Evolutionary conservation across 139 green algal genomes (phyloP).

Genomic region (Picochlorum sp.): DNA sequence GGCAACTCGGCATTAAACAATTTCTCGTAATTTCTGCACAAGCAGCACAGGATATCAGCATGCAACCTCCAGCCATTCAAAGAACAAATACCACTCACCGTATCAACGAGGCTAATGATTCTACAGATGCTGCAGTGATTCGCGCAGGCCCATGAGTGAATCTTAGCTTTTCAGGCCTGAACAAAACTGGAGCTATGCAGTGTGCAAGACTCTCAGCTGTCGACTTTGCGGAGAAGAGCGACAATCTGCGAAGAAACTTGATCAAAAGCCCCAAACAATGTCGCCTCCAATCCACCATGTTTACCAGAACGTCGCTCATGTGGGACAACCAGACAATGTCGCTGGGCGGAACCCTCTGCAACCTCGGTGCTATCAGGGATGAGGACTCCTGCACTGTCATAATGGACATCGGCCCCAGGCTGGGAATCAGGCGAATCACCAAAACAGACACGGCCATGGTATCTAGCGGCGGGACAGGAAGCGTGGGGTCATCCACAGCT

Average conservation of each 20-base stretch:
- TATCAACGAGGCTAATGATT: conserved; percentile 2
- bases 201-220: conserved; percentile 6
- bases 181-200: conserved; percentile 17
- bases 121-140: conserved; percentile 5
- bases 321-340: background rate
- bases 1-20: conserved; percentile 3
- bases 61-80: too few species aligned
- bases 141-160: background rate
- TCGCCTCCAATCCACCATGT: background rate
- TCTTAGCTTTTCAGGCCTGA: conserved; percentile 15
- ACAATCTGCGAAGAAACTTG: conserved; percentile 17
- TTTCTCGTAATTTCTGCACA: conserved; percentile 5
- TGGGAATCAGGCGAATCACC: conserved; percentile 1
- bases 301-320: background rate
- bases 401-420: background rate
- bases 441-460: conserved; percentile 2
- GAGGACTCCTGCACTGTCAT: conserved; percentile 3
- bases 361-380: background rate
- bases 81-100: conserved; percentile 6
- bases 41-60: background rate
- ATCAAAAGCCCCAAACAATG: conserved; percentile 12
- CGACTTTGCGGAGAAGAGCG: background rate
- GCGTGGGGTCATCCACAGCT: background rate
- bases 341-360: background rate
- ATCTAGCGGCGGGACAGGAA: conserved; percentile 5